phyloP scores from a whole-genome alignment of 75 land plant species.

The Picea glauca region DNA sequence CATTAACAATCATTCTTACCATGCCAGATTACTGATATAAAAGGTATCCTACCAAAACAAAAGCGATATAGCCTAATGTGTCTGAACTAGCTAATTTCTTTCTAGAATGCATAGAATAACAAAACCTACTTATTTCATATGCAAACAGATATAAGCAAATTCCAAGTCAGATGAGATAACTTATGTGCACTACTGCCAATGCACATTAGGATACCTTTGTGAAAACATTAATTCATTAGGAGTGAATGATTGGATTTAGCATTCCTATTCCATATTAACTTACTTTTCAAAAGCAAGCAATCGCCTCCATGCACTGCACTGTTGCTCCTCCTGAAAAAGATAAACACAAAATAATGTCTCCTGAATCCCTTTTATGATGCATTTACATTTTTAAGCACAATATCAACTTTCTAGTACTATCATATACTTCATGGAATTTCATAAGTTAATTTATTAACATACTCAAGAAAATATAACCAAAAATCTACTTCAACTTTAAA shows the following conservation, averaged over 20 bases:
- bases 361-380: not conserved
- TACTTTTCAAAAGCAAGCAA: slow-evolving; percentile 93
- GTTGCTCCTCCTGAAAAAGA: slow-evolving; percentile 87
- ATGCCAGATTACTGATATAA: no score
- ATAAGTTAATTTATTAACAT: not conserved
- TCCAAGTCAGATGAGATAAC: not conserved
- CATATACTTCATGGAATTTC: not conserved
- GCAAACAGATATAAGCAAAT: not conserved
- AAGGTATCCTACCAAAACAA: not conserved
- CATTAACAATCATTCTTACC: not conserved
- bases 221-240: not conserved
- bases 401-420: not conserved
- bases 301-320: slow-evolving; percentile 89
- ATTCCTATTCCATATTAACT: slow-evolving; percentile 14
- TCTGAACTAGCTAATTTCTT: not conserved
- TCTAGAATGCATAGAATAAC: not conserved
- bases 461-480: not conserved
- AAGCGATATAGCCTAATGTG: not conserved
- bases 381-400: not conserved
- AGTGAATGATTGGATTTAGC: not conserved
- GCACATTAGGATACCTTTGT: not conserved
- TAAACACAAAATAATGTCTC: not conserved
- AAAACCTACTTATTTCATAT: not conserved
- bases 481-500: not conserved
- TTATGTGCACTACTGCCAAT: no score